Conservation (phyloP, 805 yeast genomes). For the Teunomyces stri region DNA sequence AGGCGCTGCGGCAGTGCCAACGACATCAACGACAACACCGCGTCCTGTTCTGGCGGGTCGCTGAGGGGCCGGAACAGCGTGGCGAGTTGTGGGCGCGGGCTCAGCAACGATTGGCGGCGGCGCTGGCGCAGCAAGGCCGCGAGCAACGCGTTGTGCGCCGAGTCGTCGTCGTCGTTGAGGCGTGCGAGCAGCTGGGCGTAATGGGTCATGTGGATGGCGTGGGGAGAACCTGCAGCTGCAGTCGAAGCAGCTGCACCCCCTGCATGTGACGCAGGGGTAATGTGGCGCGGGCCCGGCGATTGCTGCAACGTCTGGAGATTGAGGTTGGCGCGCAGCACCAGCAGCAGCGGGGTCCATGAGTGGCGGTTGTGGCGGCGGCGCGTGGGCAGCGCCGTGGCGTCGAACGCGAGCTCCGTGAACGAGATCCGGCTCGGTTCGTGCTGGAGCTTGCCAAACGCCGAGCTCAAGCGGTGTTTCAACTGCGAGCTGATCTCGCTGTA, state of each 20-base stretch:
- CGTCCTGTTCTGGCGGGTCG: conserved; percentile 41
- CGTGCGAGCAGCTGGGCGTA: conserved; percentile 6
- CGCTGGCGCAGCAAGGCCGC: conserved; percentile 38
- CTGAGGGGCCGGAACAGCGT: neutral
- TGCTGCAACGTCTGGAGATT: conserved; percentile 39
- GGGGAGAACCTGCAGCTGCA: neutral
- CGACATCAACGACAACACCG: conserved; percentile 54
- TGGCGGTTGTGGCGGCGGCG: conserved; percentile 1
- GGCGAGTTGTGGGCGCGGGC: conserved; percentile 8
- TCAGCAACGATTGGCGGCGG: conserved; percentile 18
- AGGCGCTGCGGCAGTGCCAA: conserved; percentile 46
- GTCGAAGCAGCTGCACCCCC: neutral
- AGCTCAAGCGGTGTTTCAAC: conserved; percentile 34
- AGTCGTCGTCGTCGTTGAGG: conserved; percentile 30
- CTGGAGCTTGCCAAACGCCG: conserved; percentile 41
- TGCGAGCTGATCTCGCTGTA: conserved; percentile 36
- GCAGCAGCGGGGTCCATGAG: conserved; percentile 2
- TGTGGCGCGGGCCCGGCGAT: conserved; percentile 18
- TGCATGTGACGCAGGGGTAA: no score
- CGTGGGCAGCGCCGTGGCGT: conserved; percentile 18
- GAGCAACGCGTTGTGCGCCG: conserved; percentile 45
- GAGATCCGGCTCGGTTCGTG: conserved; percentile 22
- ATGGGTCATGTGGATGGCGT: conserved; percentile 1
- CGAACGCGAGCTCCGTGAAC: conserved; percentile 30
- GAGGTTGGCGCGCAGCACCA: conserved; percentile 29